These are phyloP conservation scores for Paragyromitra xinjiangensis DNA, from an alignment of 495 filamentous ascomycete species.

Conservation along the genomic window DNA sequence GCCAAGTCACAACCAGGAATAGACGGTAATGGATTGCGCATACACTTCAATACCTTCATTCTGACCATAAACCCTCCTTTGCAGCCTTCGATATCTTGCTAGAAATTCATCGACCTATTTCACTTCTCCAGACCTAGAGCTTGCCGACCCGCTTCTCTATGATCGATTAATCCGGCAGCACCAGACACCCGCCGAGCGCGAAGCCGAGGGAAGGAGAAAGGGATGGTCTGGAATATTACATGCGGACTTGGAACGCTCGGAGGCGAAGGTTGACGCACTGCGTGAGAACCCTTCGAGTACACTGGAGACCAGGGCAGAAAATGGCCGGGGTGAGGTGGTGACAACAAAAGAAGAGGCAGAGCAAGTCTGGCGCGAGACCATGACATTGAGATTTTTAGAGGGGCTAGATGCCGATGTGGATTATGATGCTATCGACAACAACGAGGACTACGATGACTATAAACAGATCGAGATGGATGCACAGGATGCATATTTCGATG, in stretches of 20 bases:
- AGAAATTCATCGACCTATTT: constrained; percentile 46
- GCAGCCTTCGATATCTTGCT: constrained; percentile 52
- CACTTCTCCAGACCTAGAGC: constrained; percentile 54
- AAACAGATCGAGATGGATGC: constrained; percentile 63
- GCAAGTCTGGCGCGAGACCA: constrained; percentile 72
- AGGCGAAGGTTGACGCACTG: constrained; percentile 75
- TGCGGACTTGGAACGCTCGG: constrained; percentile 73
- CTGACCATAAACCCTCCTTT: constrained; percentile 4
- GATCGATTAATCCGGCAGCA: constrained; percentile 79
- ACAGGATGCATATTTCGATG: constrained; percentile 74
- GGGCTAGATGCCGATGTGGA: constrained; percentile 77
- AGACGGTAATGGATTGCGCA: constrained; percentile 43
- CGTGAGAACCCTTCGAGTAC: constrained; percentile 65
- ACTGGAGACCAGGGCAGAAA: constrained; percentile 57
- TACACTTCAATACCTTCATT: neutral
- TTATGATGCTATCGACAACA: constrained; percentile 72
- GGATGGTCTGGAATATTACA: constrained; percentile 76
- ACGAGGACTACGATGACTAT: constrained; percentile 74
- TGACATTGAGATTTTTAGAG: constrained; percentile 73
- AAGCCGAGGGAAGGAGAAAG: constrained; percentile 73
- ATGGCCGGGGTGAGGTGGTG: constrained; percentile 62
- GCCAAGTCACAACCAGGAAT: constrained; percentile 45
- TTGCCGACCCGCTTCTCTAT: constrained; percentile 75
- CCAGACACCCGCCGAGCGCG: constrained; percentile 74
- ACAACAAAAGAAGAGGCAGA: constrained; percentile 71